Conservation (phyloP, 2,329 filamentous ascomycete species). For the Ophiocordyceps sinensis region DNA sequence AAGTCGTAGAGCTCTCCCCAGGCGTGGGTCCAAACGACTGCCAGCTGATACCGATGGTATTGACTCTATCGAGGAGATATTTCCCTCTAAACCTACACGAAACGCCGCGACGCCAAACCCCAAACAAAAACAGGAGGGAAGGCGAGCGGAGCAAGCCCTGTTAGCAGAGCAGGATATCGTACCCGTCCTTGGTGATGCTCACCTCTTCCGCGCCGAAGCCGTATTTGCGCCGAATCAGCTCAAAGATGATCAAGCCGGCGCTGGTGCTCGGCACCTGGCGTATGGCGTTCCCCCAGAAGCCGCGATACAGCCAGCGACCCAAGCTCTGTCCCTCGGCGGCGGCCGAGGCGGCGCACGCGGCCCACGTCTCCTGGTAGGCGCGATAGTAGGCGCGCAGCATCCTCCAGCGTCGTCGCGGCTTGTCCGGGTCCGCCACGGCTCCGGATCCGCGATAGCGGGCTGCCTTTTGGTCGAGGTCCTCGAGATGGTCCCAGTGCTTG, state of each 20-base stretch:
- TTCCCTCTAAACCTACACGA: no score
- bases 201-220: conserved; percentile 47
- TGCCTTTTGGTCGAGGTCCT: conserved; percentile 52
- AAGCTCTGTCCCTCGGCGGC: conserved; percentile 39
- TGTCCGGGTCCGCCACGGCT: conserved; percentile 14
- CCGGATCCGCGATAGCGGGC: conserved; percentile 25
- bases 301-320: conserved; percentile 51
- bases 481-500: conserved; percentile 58
- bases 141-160: no score
- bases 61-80: no score
- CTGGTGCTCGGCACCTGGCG: conserved; percentile 64
- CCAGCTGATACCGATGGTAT: no score
- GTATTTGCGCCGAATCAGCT: conserved; percentile 60
- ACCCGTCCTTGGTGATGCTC: conserved; percentile 52
- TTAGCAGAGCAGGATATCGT: conserved; percentile 48
- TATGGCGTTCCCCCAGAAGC: conserved; percentile 59
- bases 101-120: no score
- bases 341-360: conserved; percentile 44
- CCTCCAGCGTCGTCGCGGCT: conserved; percentile 25
- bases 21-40: no score
- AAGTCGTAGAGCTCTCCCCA: no score
- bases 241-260: conserved; percentile 65
- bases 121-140: no score
- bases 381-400: conserved; percentile 53
- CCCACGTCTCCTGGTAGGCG: conserved; percentile 55